Conservation (phyloP, 768 basidiomycete genomes). For the Phaeolepiota aurea region DNA sequence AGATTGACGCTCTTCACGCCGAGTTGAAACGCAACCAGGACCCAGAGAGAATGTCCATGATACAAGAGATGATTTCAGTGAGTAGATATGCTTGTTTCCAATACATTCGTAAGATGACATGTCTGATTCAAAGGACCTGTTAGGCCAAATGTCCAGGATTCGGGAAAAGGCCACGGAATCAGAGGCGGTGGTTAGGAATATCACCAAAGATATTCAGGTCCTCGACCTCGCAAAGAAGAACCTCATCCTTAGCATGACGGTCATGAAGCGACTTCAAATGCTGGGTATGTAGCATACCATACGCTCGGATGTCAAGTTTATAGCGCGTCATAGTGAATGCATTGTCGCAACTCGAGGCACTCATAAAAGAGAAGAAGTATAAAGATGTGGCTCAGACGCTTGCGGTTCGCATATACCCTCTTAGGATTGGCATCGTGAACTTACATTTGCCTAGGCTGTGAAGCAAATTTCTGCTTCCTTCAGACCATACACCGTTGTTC, state of each 20-base stretch:
- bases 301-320: neutral
- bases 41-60: conserved; percentile 80
- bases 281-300: conserved; percentile 49
- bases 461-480: conserved; percentile 80
- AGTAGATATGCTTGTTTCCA: conserved; percentile 13
- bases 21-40: conserved; percentile 75
- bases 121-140: conserved; percentile 59
- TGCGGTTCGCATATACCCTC: conserved; percentile 31
- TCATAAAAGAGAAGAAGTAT: conserved; percentile 73
- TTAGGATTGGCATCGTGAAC: neutral
- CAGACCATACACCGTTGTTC: conserved; percentile 70
- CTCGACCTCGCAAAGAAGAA: conserved; percentile 93
- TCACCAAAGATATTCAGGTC: conserved; percentile 94
- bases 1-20: conserved; percentile 60
- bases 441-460: conserved; percentile 56
- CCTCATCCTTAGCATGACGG: conserved; percentile 82
- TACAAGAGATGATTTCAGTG: conserved; percentile 96
- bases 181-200: conserved; percentile 90
- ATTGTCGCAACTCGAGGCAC: conserved; percentile 70
- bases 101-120: conserved; percentile 1
- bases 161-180: conserved; percentile 96
- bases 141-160: conserved; percentile 93
- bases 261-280: conserved; percentile 87
- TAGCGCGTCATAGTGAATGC: conserved; percentile 55
- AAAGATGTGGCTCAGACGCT: conserved; percentile 78